These are phyloP conservation scores for Penicillium turbatum DNA, from an alignment of 495 filamentous ascomycete genomes.

Conservation along the genomic window DNA sequence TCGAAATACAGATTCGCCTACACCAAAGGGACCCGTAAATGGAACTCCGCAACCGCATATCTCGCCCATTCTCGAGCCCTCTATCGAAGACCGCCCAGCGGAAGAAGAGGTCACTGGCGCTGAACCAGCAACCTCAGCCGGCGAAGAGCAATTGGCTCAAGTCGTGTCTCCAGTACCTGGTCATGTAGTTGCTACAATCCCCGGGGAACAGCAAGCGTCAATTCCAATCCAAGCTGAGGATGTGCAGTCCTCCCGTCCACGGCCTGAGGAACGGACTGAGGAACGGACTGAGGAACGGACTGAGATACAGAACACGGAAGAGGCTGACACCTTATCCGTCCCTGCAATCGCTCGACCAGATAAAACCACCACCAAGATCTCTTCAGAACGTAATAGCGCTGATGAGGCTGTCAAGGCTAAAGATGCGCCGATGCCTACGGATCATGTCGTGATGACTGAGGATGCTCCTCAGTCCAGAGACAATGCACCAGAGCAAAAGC, in stretches of 20 bases:
- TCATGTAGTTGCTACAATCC: background rate
- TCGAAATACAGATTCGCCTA: background rate
- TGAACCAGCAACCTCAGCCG: background rate
- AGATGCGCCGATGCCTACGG: background rate
- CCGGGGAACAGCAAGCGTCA: background rate
- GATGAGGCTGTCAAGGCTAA: background rate
- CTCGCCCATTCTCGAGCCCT: background rate
- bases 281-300: background rate
- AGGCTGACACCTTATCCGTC: background rate
- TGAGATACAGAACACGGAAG: background rate
- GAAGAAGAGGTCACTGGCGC: background rate
- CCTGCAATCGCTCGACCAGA: background rate
- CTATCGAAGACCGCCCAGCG: background rate
- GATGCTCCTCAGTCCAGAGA: background rate
- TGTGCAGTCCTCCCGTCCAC: conserved; percentile 11
- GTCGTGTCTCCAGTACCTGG: background rate
- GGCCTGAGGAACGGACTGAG: background rate
- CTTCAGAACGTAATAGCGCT: background rate
- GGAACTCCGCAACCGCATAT: background rate
- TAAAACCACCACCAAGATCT: background rate
- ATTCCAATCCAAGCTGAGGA: background rate
- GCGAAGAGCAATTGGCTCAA: background rate
- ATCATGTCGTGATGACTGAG: background rate
- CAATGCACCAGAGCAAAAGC: background rate
- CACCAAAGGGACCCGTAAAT: background rate